Evolutionary conservation across 257 asterid species (phyloP), one percentile per base, ranked within the genome.

Genomic region (Thymus mandschuricus): DNA sequence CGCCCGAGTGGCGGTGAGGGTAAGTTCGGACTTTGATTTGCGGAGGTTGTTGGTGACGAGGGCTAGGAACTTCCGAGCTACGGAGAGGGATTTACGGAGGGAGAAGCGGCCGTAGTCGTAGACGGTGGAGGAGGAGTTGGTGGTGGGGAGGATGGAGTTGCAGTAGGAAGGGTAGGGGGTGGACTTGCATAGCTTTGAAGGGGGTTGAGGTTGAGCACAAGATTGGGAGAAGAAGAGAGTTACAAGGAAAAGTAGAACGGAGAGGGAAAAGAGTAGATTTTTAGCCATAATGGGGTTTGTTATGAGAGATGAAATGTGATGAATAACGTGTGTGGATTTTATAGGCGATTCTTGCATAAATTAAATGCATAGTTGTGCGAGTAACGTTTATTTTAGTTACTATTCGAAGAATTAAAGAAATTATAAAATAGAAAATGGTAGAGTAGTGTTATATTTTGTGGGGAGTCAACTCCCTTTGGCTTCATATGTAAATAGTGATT

Each of bases 21-120:
- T 86, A 38, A 88, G 72, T 5, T 43, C 2, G 21, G 21, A 21
- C 5, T 78, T 78, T 29, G 86, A 79, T 0, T 54, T 54, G 0
- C 30, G 30, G 33, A 90, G 89, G 13, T 85, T 56, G 6, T 78
- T 81, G 8, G 81, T 63, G 52, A 92, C 76, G 2, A 90, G 74
- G 61, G 87, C 45, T 1, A 79, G 66, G 79, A 87, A 88, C 12
- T 84, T 90, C 0, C 49, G 72, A 0, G 96, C 85, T 0, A 86
- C 44, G 41, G 82, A 83, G 2, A 88, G 58, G 5, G 98, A 92
- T 70, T 80, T 84, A 1, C 66, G 64, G 63, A 92, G 63, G 1
- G 95, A 92, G 15, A 80, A 75, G 0, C 92, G 88, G 45, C 92
- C 86, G 73, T 82, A 90, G 30, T 80, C 87, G 49, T 86, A 81